Conservation (phyloP, 257 asterid genomes). For the Nicotiana paniculata region DNA sequence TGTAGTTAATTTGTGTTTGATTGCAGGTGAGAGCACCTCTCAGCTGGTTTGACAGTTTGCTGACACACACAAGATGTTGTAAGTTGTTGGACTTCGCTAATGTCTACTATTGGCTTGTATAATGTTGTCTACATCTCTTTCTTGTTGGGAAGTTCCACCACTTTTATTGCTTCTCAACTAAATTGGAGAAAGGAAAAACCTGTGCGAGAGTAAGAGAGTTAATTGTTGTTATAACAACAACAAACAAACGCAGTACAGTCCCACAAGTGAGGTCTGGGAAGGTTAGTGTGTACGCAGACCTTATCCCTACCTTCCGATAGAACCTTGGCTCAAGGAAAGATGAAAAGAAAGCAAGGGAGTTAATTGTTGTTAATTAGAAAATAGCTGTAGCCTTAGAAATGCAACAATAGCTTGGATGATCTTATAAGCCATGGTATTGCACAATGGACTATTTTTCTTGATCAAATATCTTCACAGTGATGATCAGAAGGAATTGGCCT, state of each 20-base stretch:
- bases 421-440: not conserved
- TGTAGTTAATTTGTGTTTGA: constrained; percentile 22
- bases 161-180: not conserved
- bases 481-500: not conserved
- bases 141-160: constrained; percentile 9
- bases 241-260: no score
- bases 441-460: not conserved
- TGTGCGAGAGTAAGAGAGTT: not conserved
- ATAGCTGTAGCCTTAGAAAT: not conserved
- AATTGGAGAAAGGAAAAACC: not conserved
- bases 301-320: no score
- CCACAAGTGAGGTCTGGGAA: no score
- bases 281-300: no score
- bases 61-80: constrained; percentile 19
- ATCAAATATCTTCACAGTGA: not conserved
- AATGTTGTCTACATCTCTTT: constrained; percentile 8
- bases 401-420: not conserved
- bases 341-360: not conserved
- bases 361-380: not conserved
- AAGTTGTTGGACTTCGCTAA: constrained; percentile 25
- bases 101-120: constrained; percentile 20
- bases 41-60: constrained; percentile 11
- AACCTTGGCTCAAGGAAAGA: no score
- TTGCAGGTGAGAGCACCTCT: constrained; percentile 28
- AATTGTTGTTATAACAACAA: not conserved